Evolutionary conservation across 352 stramenopile species (phyloP), one percentile per base, ranked within the genome.

Genomic region (Phytophthora uliginosa): DNA sequence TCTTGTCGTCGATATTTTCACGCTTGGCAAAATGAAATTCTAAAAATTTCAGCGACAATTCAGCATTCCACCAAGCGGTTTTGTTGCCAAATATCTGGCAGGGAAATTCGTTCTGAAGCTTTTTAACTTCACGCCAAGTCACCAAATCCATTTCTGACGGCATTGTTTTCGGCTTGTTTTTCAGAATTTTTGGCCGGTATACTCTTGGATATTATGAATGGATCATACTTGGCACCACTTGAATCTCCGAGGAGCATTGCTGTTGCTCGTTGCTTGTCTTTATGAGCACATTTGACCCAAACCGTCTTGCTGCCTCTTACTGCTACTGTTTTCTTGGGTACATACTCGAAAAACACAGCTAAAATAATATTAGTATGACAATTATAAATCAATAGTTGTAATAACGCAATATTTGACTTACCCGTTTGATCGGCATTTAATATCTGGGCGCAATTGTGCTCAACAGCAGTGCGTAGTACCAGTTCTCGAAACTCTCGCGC

Each of bases 351-450:
- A 63, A 63, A 54, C 24, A 53, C 56, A 40, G 36, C 56, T 63
- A 48, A n/a, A 59, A 47, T 18, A 26, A 53, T 17, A 7, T 53
- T 53, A 53, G 47, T 8, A 28, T 15, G 28, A 53, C 13, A 26
- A 20, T 31, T 13, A 18, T 53, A n/a, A 59, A 31, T 28, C 13
- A n/a, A 33, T 26, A 26, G 24, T 26, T 26, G 24, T 26, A 26
- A 26, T 26, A 26, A 26, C 24, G 24, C 24, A 59, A 31, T 28
- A 4, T 20, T 48, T 22, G 40, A 63, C 15, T 10, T 63, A 63
- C 63, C 63, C 12, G 63, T 59, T 63, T 64, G 33, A 33, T 64
- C 54, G 8, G 54, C 31, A 47, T 38, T 74, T 40, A 59, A 70
- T 9, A 70, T 52, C 38, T 66, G 34, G 7, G n/a, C 31, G 50